Evolutionary conservation across 2,329 filamentous ascomycete genomes (phyloP), one percentile per base, ranked within the genome.

Genomic region (Pseudohalonectria lignicola): DNA sequence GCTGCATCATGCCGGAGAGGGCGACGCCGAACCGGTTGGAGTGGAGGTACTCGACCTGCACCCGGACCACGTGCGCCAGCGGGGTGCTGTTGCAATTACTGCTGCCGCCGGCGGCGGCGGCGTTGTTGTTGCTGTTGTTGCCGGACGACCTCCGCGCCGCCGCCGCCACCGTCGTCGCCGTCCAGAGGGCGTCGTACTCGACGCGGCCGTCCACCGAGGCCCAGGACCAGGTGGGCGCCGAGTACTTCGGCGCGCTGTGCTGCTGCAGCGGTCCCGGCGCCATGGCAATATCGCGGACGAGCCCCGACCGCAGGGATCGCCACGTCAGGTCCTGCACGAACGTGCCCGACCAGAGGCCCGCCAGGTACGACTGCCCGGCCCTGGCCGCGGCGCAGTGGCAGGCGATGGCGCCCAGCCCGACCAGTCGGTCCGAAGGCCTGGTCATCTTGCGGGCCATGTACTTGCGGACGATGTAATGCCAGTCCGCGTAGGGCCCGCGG

Each of bases 341-440:
- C 12, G 29, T 26, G 34, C 37, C 39, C 12, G 20, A 23, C 39
- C 39, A 40, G 29, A 40, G 30, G 4, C 39, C 39, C 3, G 39
- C 39, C 12, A 36, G 12, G 23, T 40, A 40, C 23, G 34, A 36
- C 23, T 25, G 34, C 23, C 34, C 23, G 5, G 23, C 21, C 23
- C 29, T 36, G 12, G 34, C 15, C 13, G 15, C 25, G 7, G 34
- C 20, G 9, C 23, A 26, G 16, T 4, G 23, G 13, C 25, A 25
- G 13, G 34, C 34, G 16, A 36, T 23, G 7, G 20, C 34, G 13
- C 34, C 34, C 9, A 36, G 10, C 11, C 31, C 4, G 28, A 26
- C 31, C 5, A 49, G 48, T 34, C 37, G 55, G 53, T 37, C 44
- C 46, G 55, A 49, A 19, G 55, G 31, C 19, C 44, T 49, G 1